These are phyloP conservation scores for Lachancea kluyveri DNA, from an alignment of 805 yeast species.

Conservation along the genomic window DNA sequence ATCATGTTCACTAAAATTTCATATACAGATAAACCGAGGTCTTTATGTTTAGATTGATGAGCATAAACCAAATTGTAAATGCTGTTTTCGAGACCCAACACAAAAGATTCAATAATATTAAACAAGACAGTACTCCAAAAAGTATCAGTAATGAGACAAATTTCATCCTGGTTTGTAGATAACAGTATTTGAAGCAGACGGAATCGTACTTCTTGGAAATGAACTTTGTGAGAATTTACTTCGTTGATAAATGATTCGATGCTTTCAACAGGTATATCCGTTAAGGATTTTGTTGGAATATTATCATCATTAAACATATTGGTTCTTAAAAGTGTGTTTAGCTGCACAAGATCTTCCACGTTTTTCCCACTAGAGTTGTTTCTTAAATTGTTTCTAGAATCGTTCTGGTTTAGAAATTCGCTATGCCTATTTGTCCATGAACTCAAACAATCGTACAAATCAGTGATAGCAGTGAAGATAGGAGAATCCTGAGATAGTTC, in stretches of 20 bases:
- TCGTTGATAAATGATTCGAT: constrained; percentile 20
- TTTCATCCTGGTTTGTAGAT: constrained; percentile 7
- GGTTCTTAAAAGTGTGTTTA: constrained; percentile 29
- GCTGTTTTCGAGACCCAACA: constrained; percentile 27
- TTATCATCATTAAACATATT: constrained; percentile 22
- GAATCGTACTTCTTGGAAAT: constrained; percentile 36
- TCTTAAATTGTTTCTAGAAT: constrained; percentile 7
- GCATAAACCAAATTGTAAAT: constrained; percentile 16
- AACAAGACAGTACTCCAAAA: constrained; percentile 35
- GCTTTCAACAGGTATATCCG: constrained; percentile 13
- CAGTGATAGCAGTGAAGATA: constrained; percentile 14
- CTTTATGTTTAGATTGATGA: constrained; percentile 7
- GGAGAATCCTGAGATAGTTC: constrained; percentile 2
- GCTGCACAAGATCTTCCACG: constrained; percentile 18
- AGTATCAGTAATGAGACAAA: constrained; percentile 30
- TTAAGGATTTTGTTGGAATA: constrained; percentile 9
- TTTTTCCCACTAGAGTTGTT: constrained; percentile 5
- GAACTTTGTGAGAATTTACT: constrained; percentile 26
- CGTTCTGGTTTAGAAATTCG: constrained; percentile 23
- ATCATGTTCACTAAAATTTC: constrained; percentile 43
- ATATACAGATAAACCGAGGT: constrained; percentile 32
- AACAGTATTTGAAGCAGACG: constrained; percentile 25
- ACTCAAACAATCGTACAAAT: constrained; percentile 30
- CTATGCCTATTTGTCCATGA: constrained; percentile 33
- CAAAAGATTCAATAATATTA: constrained; percentile 28